Evolutionary conservation across 2,329 filamentous ascomycete species (phyloP).

Genomic region (Botrytis aclada): DNA sequence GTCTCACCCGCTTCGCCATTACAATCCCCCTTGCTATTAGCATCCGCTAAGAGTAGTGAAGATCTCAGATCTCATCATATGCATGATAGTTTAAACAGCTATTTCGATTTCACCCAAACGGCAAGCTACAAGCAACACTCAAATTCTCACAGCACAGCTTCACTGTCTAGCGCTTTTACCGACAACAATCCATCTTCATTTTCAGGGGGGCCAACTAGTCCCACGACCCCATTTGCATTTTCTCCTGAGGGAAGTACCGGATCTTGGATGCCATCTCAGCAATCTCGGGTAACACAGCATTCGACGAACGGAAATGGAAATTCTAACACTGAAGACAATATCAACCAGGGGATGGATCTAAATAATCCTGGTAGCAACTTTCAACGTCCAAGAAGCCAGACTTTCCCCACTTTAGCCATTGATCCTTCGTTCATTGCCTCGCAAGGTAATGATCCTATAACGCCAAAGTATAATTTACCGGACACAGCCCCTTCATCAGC

Average conservation of each 20-base stretch:
- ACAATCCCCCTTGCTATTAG: constrained; percentile 66
- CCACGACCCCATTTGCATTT: constrained; percentile 70
- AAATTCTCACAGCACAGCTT: constrained; percentile 65
- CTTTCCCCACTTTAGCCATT: constrained; percentile 71
- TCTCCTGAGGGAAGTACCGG: constrained; percentile 70
- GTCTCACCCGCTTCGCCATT: constrained; percentile 74
- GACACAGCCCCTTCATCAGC: constrained; percentile 42
- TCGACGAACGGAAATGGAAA: not conserved
- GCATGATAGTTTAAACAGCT: constrained; percentile 53
- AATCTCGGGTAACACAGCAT: constrained; percentile 45
- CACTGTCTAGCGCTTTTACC: constrained; percentile 64
- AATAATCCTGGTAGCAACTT: constrained; percentile 43
- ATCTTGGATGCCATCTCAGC: constrained; percentile 58
- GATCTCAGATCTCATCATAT: constrained; percentile 49
- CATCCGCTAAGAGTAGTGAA: constrained; percentile 63
- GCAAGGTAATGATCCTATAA: constrained; percentile 50
- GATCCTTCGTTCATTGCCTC: constrained; percentile 52
- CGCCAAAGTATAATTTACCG: constrained; percentile 48
- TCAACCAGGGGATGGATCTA: constrained; percentile 13
- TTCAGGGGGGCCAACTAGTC: constrained; percentile 69
- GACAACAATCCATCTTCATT: constrained; percentile 64
- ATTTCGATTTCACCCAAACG: constrained; percentile 57
- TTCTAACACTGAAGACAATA: constrained; percentile 1
- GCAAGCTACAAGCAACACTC: constrained; percentile 54
- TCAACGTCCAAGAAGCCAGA: constrained; percentile 80